A percentile compares a stretch with the other conserved stretches of the same genome.
phyloP scores from a whole-genome alignment of 2,329 filamentous ascomycete species.

The Trichoderma atrobrunneum region DNA sequence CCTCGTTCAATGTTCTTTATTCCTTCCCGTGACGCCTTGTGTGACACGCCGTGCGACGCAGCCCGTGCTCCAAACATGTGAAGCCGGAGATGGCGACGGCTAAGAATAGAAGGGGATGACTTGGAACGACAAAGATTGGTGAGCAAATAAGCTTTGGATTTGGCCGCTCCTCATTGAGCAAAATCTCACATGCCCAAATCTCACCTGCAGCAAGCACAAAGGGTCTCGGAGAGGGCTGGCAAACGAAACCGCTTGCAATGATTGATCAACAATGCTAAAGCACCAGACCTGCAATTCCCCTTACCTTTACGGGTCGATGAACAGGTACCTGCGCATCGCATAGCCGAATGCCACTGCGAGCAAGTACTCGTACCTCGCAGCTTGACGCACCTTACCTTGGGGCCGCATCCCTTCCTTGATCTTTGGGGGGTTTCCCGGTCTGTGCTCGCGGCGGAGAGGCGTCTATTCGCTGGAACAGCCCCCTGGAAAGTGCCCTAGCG shows the following conservation, averaged over 20 bases:
- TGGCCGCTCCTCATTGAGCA: background rate
- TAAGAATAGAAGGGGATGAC: slow-evolving; percentile 12
- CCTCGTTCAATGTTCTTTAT: background rate
- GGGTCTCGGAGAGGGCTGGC: background rate
- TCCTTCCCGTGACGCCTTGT: background rate
- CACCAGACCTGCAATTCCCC: background rate
- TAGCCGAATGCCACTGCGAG: background rate
- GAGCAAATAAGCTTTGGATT: slow-evolving; percentile 10
- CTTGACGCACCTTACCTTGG: background rate
- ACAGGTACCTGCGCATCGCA: background rate
- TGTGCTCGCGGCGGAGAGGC: background rate
- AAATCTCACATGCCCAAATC: slow-evolving; percentile 10
- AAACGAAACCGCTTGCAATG: background rate
- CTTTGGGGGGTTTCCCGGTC: background rate
- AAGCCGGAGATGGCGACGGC: background rate
- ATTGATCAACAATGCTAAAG: background rate
- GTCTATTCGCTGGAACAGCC: background rate
- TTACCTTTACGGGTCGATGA: background rate
- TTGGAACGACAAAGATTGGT: background rate
- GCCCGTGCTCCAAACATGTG: background rate
- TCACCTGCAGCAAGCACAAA: slow-evolving; percentile 6
- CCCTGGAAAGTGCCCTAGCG: slow-evolving; percentile 4
- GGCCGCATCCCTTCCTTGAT: background rate
- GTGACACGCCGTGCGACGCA: background rate
- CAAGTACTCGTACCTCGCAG: background rate